Conservation (phyloP, 495 filamentous ascomycete genomes). For the Entonaema liquescens region DNA sequence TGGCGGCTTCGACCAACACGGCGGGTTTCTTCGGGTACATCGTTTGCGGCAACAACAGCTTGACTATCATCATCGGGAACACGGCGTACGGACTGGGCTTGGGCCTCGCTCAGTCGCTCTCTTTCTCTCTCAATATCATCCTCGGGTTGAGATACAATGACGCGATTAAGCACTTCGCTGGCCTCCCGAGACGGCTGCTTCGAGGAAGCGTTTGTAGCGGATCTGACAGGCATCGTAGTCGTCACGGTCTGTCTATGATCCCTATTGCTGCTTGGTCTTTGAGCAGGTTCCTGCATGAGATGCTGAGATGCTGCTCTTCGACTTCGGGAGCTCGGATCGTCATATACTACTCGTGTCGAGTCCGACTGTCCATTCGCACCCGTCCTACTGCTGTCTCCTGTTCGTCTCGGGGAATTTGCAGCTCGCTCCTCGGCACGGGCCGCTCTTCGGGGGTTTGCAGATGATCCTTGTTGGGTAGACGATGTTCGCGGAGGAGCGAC, state of each 20-base stretch:
- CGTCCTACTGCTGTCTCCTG: constrained; percentile 47
- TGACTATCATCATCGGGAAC: constrained; percentile 56
- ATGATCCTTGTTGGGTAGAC: constrained; percentile 54
- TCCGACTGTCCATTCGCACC: constrained; percentile 46
- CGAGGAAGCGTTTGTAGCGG: constrained; percentile 44
- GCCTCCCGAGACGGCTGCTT: constrained; percentile 67
- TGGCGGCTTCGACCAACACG: constrained; percentile 76
- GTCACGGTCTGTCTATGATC: constrained; percentile 59
- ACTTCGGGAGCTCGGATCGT: constrained; percentile 59
- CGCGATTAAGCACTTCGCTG: constrained; percentile 77
- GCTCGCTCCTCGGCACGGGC: constrained; percentile 54
- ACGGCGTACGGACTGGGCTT: constrained; percentile 53
- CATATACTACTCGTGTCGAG: constrained; percentile 36
- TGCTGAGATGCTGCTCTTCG: constrained; percentile 55
- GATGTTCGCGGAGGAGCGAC: constrained; percentile 72
- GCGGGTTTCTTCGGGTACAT: constrained; percentile 67
- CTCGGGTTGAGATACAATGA: constrained; percentile 79
- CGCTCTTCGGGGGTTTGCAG: constrained; percentile 54
- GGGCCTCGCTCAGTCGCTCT: constrained; percentile 72
- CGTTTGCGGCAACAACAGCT: constrained; percentile 60
- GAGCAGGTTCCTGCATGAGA: constrained; percentile 50
- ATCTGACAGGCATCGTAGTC: constrained; percentile 53
- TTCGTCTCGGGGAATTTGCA: constrained; percentile 50
- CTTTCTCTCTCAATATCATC: constrained; percentile 81
- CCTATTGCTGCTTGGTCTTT: constrained; percentile 57